Conservation (phyloP, 2,329 filamentous ascomycete genomes). For the Fusarium citri region DNA sequence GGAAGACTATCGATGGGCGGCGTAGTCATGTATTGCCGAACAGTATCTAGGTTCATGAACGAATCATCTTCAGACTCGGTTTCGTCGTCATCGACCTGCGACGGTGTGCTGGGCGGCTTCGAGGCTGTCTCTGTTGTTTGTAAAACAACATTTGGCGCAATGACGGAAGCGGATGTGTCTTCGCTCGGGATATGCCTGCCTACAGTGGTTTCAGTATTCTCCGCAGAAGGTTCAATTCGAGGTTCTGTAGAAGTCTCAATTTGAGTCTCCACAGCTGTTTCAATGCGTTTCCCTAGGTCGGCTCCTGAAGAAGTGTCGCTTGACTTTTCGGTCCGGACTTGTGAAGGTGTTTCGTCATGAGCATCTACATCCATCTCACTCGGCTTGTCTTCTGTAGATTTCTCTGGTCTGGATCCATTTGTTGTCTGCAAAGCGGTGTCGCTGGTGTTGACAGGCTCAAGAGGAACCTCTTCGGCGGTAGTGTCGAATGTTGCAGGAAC, state of each 20-base stretch:
- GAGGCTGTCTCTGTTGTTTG: conserved; percentile 49
- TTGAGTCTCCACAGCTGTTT: neutral
- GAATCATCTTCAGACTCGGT: conserved; percentile 67
- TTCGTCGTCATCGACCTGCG: conserved; percentile 63
- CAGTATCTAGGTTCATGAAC: conserved; percentile 60
- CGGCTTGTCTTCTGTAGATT: conserved; percentile 2
- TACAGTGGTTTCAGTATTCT: neutral
- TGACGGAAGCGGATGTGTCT: conserved; percentile 1
- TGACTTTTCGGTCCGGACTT: neutral
- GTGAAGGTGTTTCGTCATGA: neutral
- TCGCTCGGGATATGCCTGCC: conserved; percentile 4
- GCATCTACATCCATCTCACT: neutral
- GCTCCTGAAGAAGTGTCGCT: neutral
- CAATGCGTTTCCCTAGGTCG: conserved; percentile 1
- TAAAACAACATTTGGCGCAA: conserved; percentile 30
- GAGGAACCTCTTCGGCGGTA: neutral
- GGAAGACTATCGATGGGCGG: conserved; percentile 67
- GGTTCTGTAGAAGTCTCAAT: neutral
- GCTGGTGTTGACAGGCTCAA: conserved; percentile 4
- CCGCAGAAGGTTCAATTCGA: neutral
- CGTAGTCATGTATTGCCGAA: conserved; percentile 64
- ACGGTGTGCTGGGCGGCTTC: conserved; percentile 60
- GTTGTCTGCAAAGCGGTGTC: conserved; percentile 5
- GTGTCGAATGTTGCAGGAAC: conserved; percentile 2
- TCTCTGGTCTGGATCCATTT: neutral